Base-by-base conservation (phyloP, 1,139 yeast species). In the Pneumocystis canis region DNA sequence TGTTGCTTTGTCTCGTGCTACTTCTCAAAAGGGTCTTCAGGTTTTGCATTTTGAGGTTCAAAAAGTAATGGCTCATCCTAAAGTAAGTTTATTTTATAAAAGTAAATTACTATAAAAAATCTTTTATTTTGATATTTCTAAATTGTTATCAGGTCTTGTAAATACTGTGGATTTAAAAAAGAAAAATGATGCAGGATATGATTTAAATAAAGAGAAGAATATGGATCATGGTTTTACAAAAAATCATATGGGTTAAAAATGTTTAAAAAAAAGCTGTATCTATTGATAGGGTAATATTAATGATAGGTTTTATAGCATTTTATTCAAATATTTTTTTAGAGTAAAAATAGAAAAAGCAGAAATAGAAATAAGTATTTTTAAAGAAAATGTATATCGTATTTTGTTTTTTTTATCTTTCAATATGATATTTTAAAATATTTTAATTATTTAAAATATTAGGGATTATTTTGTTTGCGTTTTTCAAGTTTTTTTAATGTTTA, bases 1-100 rank as follows among this genome's bases (percentile, higher is more conserved):
- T 70, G 96, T 89, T 28, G 97, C 98, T 0, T 77, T 90, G 47
- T 87, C 96, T 53, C 80, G 98, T 74, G 96, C 97, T 1, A 87
- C 86, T 0, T 80, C 84, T 58, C 82, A 82, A 66, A 89, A 85
- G 7, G 79, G 82, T 35, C 76, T 90, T 20, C 94, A 90, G 72
- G 84, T 90, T 47, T 72, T 80, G 60, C 88, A 89, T 66, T 90
- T 89, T 71, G 78, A 80, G 62, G 82, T 83, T 7, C 72, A 74
- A 7, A 82, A 80, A 67, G 87, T 90, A 63, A 76, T 77, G 61
- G 89, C 87, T 0, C 82, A 89, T 62, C 78, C 77, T 1, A 81
- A 79, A 62, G 97, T 90, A 5, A 80, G 79, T 62, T 74, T 78
- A 31, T 90, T 89, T 70, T 89, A 89, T 72, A 53, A 63, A 60